Evolutionary conservation across 768 basidiomycete species (phyloP), one percentile per base, ranked within the genome.

Genomic region (Neoboletus magnificus): DNA sequence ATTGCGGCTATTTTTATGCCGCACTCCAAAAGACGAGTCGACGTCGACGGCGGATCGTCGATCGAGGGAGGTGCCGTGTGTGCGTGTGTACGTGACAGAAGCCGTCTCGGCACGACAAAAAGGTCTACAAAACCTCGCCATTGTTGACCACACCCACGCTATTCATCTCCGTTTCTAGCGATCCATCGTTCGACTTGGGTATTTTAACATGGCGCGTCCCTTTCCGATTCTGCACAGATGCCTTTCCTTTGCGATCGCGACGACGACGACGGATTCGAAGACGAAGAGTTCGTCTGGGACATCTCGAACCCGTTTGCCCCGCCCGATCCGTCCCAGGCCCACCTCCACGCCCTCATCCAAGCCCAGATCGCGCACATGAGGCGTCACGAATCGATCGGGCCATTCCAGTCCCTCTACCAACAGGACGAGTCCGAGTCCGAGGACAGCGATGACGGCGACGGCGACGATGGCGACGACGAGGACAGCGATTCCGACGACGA

Each of bases 281-380:
- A 16, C 35, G 35, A 36, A 27, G 27, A 5, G 27, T 15, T 62
- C 39, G 55, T 55, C 4, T 66, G 66, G 65, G 57, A 66, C 48
- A 50, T 32, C 6, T 20, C 18, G 0, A 27, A 62, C 46, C 64
- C 66, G 0, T 66, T 66, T 20, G 52, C 16, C 1, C 22, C 25
- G 8, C 42, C 20, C 16, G 49, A 51, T 27, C 56, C 55, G 1
- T 32, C 37, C 9, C 20, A 41, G 10, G 48, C 37, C 1, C 27
- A 3, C 3, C 5, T 45, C 36, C 47, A 3, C 2, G 25, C 41
- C 1, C 43, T 50, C 37, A 29, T 61, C 2, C 47, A 60, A 0
- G 27, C 33, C 1, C 48, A 61, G 18, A 46, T 50, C 6, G 35
- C 18, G 0, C 43, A 29, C 22, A 39, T 18, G 12, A 22, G 46